These are phyloP conservation scores for Phyllosticta citriasiana DNA, from an alignment of 2,329 filamentous ascomycete genomes.

Conservation along the genomic window DNA sequence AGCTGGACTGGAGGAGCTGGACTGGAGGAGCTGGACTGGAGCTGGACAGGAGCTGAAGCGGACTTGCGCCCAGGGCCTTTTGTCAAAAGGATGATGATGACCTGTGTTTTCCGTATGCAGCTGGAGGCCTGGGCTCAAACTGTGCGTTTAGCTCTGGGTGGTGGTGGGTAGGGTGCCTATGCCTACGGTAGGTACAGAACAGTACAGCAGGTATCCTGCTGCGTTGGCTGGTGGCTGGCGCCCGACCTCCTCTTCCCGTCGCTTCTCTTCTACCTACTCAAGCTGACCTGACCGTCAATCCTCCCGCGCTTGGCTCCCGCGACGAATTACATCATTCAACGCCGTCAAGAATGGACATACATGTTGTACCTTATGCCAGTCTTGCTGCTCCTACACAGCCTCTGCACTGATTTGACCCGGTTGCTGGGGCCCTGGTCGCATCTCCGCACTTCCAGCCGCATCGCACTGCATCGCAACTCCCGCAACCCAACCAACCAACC, in stretches of 20 bases:
- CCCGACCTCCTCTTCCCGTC: too few relatives aligned
- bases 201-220: too few relatives aligned
- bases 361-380: too few relatives aligned
- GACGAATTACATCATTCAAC: too few relatives aligned
- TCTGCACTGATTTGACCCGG: background rate
- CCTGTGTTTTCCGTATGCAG: background rate
- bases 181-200: too few relatives aligned
- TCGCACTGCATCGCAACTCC: background rate
- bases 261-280: too few relatives aligned
- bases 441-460: background rate
- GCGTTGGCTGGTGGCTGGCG: too few relatives aligned
- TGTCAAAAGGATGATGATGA: background rate
- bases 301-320: too few relatives aligned
- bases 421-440: background rate
- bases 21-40: background rate
- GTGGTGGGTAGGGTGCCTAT: too few relatives aligned
- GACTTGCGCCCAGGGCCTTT: background rate
- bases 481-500: background rate
- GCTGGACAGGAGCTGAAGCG: background rate
- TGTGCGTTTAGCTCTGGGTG: too few relatives aligned
- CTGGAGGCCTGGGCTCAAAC: too few relatives aligned
- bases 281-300: too few relatives aligned
- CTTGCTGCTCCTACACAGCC: background rate
- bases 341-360: background rate
- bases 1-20: background rate